These are phyloP conservation scores for Cucurbita pepo DNA, from an alignment of 306 rosid species.

Conservation along the genomic window DNA sequence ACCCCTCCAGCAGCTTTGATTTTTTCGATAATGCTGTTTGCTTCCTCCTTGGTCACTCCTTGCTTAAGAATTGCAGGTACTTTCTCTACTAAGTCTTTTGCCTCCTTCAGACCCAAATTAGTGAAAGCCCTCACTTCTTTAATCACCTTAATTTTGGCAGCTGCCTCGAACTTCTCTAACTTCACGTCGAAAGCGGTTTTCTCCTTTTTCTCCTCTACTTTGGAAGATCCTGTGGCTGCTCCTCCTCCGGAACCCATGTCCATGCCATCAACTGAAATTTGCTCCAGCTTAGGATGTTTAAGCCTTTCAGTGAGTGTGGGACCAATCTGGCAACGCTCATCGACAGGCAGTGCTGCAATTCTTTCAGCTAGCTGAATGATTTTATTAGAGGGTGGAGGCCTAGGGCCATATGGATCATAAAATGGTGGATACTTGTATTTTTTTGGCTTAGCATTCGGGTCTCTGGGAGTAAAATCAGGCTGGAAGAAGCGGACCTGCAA, in stretches of 20 bases:
- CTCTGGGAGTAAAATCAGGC: slow-evolving; percentile 8
- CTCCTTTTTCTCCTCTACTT: slow-evolving; percentile 10
- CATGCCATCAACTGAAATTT: slow-evolving; percentile 5
- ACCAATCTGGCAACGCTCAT: slow-evolving; percentile 4
- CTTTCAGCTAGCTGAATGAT: slow-evolving; percentile 11
- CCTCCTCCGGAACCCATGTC: slow-evolving; percentile 4
- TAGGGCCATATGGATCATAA: slow-evolving; percentile 14
- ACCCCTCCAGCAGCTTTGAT: slow-evolving; percentile 14
- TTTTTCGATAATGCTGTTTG: background rate
- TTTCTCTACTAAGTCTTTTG: slow-evolving; percentile 10
- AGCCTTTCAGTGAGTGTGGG: slow-evolving; percentile 1
- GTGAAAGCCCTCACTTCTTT: slow-evolving; percentile 10
- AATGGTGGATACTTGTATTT: slow-evolving; percentile 2
- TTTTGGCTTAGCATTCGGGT: slow-evolving; percentile 5
- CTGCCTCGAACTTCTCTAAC: slow-evolving; percentile 9
- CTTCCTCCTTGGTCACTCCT: slow-evolving; percentile 10
- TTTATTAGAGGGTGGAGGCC: slow-evolving; percentile 14
- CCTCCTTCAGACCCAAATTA: slow-evolving; percentile 10
- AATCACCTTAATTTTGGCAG: slow-evolving; percentile 9
- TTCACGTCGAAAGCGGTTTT: slow-evolving; percentile 12
- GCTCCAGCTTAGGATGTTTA: slow-evolving; percentile 7
- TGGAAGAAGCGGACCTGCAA: slow-evolving; percentile 7
- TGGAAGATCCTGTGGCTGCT: slow-evolving; percentile 3
- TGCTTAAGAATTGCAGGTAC: slow-evolving; percentile 10
- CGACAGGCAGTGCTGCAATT: background rate